Evolutionary conservation across 2,329 filamentous ascomycete genomes (phyloP).

Genomic region (Mycosphaerella sp.): DNA sequence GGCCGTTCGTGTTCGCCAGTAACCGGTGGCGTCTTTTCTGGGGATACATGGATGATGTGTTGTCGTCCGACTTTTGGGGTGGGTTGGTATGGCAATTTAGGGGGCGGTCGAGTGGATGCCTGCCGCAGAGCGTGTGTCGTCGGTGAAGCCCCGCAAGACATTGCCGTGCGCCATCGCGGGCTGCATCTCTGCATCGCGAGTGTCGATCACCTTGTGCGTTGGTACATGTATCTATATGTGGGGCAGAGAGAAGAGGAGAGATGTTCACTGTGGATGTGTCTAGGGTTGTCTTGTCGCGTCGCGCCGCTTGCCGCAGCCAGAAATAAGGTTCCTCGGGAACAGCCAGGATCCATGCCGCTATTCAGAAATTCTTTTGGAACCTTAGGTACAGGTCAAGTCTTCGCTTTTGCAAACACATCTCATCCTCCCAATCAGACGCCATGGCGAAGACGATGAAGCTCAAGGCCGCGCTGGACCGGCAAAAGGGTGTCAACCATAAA

Average conservation of each 20-base stretch:
- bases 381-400: not conserved
- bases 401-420: not conserved
- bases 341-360: not conserved
- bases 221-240: too few relatives aligned
- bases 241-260: too few relatives aligned
- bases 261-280: too few relatives aligned
- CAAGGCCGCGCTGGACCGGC: constrained; percentile 52
- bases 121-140: not conserved
- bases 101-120: not conserved
- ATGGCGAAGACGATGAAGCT: constrained; percentile 53
- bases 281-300: too few relatives aligned
- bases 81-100: not conserved
- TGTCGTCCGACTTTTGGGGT: not conserved
- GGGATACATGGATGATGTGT: not conserved
- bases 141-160: too few relatives aligned
- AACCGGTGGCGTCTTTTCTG: not conserved
- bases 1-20: not conserved
- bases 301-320: not conserved
- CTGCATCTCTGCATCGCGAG: too few relatives aligned
- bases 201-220: too few relatives aligned
- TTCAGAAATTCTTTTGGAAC: constrained; percentile 10
- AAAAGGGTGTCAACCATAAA: constrained; percentile 61
- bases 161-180: too few relatives aligned
- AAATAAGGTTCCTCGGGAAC: not conserved
- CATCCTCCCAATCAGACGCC: not conserved